Percentiles rank a stretch among this genome's conserved stretches.
phyloP scores from a whole-genome alignment of 352 stramenopile species.

The Phytophthora sojae region DNA sequence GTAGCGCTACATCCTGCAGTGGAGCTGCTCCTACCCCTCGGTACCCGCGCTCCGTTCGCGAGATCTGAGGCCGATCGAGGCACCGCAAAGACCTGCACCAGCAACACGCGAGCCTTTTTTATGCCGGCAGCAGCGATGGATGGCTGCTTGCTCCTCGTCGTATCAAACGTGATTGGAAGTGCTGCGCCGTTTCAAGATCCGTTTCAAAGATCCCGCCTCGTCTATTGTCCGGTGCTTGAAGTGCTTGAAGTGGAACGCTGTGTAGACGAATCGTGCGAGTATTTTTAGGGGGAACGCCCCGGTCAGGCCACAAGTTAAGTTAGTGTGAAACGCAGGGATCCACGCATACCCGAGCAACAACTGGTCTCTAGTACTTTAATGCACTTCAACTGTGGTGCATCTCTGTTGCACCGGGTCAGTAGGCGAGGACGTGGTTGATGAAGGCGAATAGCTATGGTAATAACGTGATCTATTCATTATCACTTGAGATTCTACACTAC shows the following conservation, averaged over 20 bases:
- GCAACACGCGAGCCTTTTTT: conserved; percentile 1
- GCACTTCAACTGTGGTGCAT: neutral
- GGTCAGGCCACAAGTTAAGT: neutral
- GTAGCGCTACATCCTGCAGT: neutral
- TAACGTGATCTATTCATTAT: neutral
- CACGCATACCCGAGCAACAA: neutral
- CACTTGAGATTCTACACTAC: neutral
- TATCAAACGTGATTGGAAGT: conserved; percentile 28
- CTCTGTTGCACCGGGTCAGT: neutral
- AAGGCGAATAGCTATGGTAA: neutral
- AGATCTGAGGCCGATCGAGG: conserved; percentile 1
- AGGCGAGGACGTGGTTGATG: neutral
- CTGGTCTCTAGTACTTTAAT: neutral
- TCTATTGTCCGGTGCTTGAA: conserved; percentile 24
- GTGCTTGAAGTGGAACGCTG: neutral
- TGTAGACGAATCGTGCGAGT: conserved; percentile 16
- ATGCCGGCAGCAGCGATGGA: neutral
- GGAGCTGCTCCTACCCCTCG: neutral
- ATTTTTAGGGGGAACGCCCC: neutral
- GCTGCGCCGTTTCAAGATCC: neutral
- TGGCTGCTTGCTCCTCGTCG: conserved; percentile 6
- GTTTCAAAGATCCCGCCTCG: conserved; percentile 12
- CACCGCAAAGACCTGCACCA: neutral
- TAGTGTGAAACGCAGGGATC: neutral
- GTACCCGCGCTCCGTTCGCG: neutral